A percentile compares a stretch with the other conserved stretches of the same genome.
phyloP scores from a whole-genome alignment of 768 basidiomycete species.

The Leucocoprinus sp. region DNA sequence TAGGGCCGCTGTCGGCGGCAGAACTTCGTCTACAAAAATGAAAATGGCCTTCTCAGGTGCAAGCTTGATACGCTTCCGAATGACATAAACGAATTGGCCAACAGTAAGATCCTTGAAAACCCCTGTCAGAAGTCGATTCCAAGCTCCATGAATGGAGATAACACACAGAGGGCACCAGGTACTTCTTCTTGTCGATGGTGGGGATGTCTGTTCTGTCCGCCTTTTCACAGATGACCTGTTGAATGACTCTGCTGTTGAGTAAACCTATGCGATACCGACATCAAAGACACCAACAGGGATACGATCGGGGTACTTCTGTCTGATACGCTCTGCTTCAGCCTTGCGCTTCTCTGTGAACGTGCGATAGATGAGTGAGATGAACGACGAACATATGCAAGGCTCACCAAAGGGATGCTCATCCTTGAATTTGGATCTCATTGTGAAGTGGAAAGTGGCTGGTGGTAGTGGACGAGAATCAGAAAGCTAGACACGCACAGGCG shows the following conservation, averaged over 20 bases:
- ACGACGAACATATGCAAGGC: conserved; percentile 21
- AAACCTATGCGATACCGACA: background rate
- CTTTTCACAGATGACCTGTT: conserved; percentile 98
- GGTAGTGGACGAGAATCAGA: conserved; percentile 17
- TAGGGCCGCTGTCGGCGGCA: conserved; percentile 94
- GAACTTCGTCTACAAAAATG: conserved; percentile 98
- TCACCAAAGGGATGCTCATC: conserved; percentile 98
- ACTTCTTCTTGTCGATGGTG: conserved; percentile 99
- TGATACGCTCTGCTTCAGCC: conserved; percentile 96
- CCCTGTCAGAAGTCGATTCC: background rate
- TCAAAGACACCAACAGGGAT: conserved; percentile 70
- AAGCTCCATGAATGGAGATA: background rate
- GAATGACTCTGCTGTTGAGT: conserved; percentile 8
- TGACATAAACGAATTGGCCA: conserved; percentile 98
- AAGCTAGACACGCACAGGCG: conserved; percentile 36
- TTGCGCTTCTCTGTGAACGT: conserved; percentile 85
- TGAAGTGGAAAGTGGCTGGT: conserved; percentile 17
- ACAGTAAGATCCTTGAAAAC: conserved; percentile 82
- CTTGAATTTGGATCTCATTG: conserved; percentile 94
- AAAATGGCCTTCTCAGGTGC: conserved; percentile 99
- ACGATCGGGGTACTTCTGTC: conserved; percentile 97
- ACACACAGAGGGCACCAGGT: conserved; percentile 91
- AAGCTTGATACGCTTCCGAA: conserved; percentile 99
- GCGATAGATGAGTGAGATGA: conserved; percentile 27
- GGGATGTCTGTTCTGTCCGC: conserved; percentile 98